Base-by-base conservation (phyloP, 257 asterid genomes). In the Solanum neorickii region DNA sequence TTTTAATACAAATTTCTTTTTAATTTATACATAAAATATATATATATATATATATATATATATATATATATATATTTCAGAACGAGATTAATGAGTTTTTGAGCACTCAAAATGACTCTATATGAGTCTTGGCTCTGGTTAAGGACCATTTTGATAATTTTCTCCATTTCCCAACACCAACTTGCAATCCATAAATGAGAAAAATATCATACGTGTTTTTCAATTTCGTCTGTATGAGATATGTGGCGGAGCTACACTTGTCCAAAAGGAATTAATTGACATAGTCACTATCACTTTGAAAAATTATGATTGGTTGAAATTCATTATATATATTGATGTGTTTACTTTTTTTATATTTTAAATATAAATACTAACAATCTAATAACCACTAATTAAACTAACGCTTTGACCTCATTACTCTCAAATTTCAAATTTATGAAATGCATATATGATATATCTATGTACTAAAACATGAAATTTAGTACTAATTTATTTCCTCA, bases 401-500 rank as follows among this genome's bases (percentile, higher is more conserved):
- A 11, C 25, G 56, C 31, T 37, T 74, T 74, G 33, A 21, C 20
- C 33, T 74, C 9, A 21, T 33, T 74, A 10, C 3, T 74, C 82
- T 20, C 21, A 39, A 72, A 16, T 14, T 29, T 31, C 13, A 72
- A 72, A 72, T 72, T 8, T 3, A 72, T 72, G 44, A 44, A n/a
- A 70, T 8, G 78, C 15, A 44, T 12, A 37, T 12, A 68, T 33
- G 35, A 33, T 33, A 33, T 33, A 70, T 8, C 2, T 16, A 73
- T 73, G 2, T 21, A 37, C 25, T 37, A 74, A 33, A 72, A 35
- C 46, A 73, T 73, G 27, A 33, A 73, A 7, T 16, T 0, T 16
- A 0, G 44, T 0, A 37, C 39, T 6, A 31, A 7, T 73, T 73
- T 33, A 2, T 73, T 0, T 73, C 47, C 46, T 72, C 14, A 72